These are phyloP conservation scores for Exophiala calicioides DNA, from an alignment of 2,329 filamentous ascomycete genomes.

Conservation along the genomic window DNA sequence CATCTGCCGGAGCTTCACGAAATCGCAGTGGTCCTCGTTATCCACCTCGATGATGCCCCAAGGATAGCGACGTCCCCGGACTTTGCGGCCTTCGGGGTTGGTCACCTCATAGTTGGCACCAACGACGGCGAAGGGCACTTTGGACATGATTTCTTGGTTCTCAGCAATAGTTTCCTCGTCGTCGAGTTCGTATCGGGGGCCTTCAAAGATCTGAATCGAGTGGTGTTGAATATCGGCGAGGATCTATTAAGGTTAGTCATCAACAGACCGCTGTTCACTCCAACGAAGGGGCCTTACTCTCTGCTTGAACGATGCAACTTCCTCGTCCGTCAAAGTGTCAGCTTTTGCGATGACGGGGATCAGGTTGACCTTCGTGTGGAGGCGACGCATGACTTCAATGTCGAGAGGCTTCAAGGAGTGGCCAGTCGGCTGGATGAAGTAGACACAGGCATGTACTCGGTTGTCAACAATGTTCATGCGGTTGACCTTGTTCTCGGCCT, in stretches of 20 bases:
- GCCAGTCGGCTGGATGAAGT: constrained; percentile 98
- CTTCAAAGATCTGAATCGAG: constrained; percentile 98
- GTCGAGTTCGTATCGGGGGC: constrained; percentile 95
- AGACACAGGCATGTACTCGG: constrained; percentile 97
- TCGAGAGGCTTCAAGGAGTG: constrained; percentile 98
- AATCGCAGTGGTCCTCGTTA: constrained; percentile 99
- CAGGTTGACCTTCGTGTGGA: constrained; percentile 99
- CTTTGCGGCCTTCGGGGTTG: constrained; percentile 88
- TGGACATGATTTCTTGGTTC: constrained; percentile 99
- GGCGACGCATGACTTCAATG: constrained; percentile 98
- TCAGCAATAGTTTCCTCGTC: constrained; percentile 99
- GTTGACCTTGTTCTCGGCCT: constrained; percentile 99
- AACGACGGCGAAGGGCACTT: constrained; percentile 97
- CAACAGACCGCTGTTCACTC: not conserved
- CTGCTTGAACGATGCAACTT: constrained; percentile 91
- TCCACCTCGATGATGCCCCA: constrained; percentile 99
- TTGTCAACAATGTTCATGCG: constrained; percentile 99
- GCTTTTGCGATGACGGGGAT: constrained; percentile 99
- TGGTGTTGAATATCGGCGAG: constrained; percentile 95
- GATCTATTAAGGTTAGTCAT: constrained; percentile 67
- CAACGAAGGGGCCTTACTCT: constrained; percentile 66
- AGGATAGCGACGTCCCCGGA: constrained; percentile 92
- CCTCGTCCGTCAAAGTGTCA: constrained; percentile 95
- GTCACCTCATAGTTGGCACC: constrained; percentile 94
- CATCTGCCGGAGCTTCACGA: constrained; percentile 99